Percentiles rank a stretch among this genome's conserved stretches.
Evolutionary conservation across 1,284 basidiomycete species (phyloP).

Genomic region (Cryptococcus sp.): DNA sequence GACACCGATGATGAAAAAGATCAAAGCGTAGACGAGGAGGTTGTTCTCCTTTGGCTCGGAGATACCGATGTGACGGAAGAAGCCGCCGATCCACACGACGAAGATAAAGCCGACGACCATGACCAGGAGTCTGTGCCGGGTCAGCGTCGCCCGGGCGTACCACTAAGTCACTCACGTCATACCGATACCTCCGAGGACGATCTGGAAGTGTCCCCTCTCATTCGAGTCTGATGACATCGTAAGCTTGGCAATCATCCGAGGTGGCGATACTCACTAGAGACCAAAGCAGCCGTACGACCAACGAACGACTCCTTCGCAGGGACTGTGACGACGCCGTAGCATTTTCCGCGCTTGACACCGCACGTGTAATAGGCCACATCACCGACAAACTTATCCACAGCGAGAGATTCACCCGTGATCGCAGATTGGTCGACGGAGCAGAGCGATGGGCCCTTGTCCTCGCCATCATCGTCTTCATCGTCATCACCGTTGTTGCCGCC

Average conservation of each 20-base stretch:
- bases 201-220: constrained; percentile 59
- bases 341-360: constrained; percentile 60
- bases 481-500: constrained; percentile 25
- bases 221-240: constrained; percentile 30
- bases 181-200: constrained; percentile 59
- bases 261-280: constrained; percentile 25
- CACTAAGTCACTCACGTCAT: constrained; percentile 36
- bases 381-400: constrained; percentile 61
- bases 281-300: constrained; percentile 48
- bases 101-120: constrained; percentile 60
- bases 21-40: constrained; percentile 54
- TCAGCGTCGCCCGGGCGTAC: neutral
- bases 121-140: constrained; percentile 52
- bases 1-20: constrained; percentile 59
- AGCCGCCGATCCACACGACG: constrained; percentile 57
- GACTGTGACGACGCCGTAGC: constrained; percentile 56
- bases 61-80: constrained; percentile 57
- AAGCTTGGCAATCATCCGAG: neutral
- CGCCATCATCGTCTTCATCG: constrained; percentile 44
- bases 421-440: constrained; percentile 59
- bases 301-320: constrained; percentile 58
- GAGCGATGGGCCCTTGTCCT: constrained; percentile 58
- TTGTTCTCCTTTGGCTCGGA: constrained; percentile 58
- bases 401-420: constrained; percentile 61
- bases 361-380: constrained; percentile 57